Evolutionary conservation across 139 green algal genomes (phyloP), one percentile per base, ranked within the genome.

Genomic region (Tetradesmus obliquus): DNA sequence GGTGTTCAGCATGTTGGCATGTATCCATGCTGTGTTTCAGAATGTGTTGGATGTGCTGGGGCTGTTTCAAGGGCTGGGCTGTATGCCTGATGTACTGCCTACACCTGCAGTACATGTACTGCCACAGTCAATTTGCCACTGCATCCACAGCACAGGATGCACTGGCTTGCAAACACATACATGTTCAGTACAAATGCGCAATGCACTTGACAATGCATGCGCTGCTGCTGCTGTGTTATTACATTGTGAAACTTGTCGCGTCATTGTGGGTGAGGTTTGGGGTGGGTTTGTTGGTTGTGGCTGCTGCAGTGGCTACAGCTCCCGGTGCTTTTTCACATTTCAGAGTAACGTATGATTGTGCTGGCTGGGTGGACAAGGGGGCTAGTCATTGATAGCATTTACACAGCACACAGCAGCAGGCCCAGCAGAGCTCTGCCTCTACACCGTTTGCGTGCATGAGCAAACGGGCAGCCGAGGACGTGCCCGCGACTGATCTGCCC

Each of bases 401-500:
- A 24, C 66, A 76, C 66, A 76, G 66, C 66, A 76, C 66, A 76
- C 66, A 76, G 66, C 66, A 76, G 66, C 66, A 76, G 66, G 66
- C 66, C 17, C 66, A 76, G 66, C 66, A 76, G 66, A 76, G 17
- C 5, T 76, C 66, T 76, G 66, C 66, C 17, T 76, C 66, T 76
- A 17, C 66, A 76, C 17, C 66, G 66, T 76, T 76, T 76, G 66
- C 66, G 66, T 84, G 45, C 79, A 84, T 84, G 79, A 84, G 79
- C 79, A 84, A 84, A 84, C 79, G 79, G 79, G 79, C 79, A 54
- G 54, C 24, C 81, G 53, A 60, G 81, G 76, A 82, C 76, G 19
- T 54, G 81, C 24, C 53, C 81, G 53, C 53, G 54, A 24, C 53
- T 45, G 88, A 91, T 20, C 79, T 87, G 76, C 88, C 76, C 88